phyloP scores from a whole-genome alignment of 768 basidiomycete genomes.

The Gymnopilus junonius region DNA sequence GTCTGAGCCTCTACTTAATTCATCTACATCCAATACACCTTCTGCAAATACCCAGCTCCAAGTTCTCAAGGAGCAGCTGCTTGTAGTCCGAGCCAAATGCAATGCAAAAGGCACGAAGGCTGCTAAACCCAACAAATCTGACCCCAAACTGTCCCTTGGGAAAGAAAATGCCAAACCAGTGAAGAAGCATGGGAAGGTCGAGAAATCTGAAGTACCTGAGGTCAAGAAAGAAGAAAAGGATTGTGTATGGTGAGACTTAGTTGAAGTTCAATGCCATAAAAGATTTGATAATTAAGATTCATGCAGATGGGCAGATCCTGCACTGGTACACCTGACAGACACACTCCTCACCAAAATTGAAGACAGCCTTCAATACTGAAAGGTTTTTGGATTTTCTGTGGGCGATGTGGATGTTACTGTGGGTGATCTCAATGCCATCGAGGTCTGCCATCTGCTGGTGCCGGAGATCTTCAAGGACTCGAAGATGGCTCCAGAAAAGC shows the following conservation, averaged over 20 bases:
- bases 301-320: not conserved
- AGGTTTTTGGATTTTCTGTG: slow-evolving; percentile 23
- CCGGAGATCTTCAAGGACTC: too few species aligned
- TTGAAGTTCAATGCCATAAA: not conserved
- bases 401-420: not conserved
- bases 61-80: too few species aligned
- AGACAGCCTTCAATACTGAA: slow-evolving; percentile 18
- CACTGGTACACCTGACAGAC: slow-evolving; percentile 22
- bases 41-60: too few species aligned
- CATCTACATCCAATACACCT: too few species aligned
- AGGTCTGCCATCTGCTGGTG: too few species aligned
- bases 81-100: too few species aligned
- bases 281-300: not conserved
- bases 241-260: not conserved
- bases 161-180: not conserved
- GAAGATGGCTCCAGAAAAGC: not conserved
- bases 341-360: slow-evolving; percentile 23
- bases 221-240: not conserved
- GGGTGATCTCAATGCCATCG: not conserved
- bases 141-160: too few species aligned
- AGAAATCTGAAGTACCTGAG: not conserved
- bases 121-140: too few species aligned
- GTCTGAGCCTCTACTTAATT: too few species aligned
- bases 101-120: too few species aligned
- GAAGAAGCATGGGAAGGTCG: not conserved